phyloP scores from a whole-genome alignment of 2,329 filamentous ascomycete species.

The Xylariaceae sp. region DNA sequence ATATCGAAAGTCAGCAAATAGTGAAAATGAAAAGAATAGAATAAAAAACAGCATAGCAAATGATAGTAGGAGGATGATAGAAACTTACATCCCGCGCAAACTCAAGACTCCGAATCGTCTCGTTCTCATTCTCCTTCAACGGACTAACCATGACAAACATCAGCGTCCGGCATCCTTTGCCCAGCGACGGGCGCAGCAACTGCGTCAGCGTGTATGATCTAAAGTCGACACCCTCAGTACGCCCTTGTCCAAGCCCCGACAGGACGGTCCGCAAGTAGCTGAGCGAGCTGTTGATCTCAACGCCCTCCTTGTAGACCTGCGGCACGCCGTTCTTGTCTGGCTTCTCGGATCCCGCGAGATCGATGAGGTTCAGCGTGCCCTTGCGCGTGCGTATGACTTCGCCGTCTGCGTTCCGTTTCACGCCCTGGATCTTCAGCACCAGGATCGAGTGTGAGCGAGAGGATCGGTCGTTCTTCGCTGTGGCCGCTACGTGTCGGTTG shows the following conservation, averaged over 20 bases:
- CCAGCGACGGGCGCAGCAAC: conserved; percentile 86
- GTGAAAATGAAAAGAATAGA: not conserved
- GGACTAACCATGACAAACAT: conserved; percentile 99
- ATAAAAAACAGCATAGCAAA: not conserved
- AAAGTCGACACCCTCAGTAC: conserved; percentile 79
- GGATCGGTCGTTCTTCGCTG: conserved; percentile 93
- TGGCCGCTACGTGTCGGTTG: conserved; percentile 89
- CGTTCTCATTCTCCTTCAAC: conserved; percentile 80
- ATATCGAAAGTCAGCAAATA: not conserved
- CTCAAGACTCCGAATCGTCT: conserved; percentile 89
- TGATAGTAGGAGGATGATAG: not conserved
- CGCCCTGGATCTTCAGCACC: conserved; percentile 71
- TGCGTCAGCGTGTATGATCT: conserved; percentile 96
- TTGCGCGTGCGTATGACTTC: conserved; percentile 67
- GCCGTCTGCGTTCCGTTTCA: conserved; percentile 57
- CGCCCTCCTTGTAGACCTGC: conserved; percentile 84
- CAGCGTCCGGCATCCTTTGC: conserved; percentile 92
- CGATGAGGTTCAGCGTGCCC: conserved; percentile 90
- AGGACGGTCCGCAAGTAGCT: conserved; percentile 93
- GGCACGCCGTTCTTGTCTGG: conserved; percentile 66
- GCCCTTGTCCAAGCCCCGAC: conserved; percentile 77
- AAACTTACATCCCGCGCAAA: conserved; percentile 82
- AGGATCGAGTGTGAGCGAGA: conserved; percentile 96
- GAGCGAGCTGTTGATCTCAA: conserved; percentile 94
- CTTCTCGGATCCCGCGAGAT: conserved; percentile 89